Percentiles rank a stretch among this genome's conserved stretches.
Conservation (phyloP, 208 protist species). For the Phytomonas serpens region DNA sequence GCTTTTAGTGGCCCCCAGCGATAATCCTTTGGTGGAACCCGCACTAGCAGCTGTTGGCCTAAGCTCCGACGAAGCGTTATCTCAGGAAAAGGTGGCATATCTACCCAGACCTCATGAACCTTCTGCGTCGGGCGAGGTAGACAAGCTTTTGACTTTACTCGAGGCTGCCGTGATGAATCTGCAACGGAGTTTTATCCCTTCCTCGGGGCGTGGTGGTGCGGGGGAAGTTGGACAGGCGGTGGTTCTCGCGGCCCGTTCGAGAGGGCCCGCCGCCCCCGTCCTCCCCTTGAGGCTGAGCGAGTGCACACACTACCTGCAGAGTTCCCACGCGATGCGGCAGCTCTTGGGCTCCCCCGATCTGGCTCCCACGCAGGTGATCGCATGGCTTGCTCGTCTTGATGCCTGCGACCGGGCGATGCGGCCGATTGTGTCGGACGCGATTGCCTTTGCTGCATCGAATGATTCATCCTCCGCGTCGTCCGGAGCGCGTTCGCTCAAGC, state of each 20-base stretch:
- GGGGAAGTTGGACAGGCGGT: background rate
- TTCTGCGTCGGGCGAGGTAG: background rate
- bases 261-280: background rate
- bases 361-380: background rate
- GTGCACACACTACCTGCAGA: background rate
- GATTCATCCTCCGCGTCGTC: background rate
- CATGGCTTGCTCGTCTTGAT: background rate
- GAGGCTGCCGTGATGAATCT: background rate
- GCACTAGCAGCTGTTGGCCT: background rate
- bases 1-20: conserved; percentile 13
- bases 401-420: background rate
- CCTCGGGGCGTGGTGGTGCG: background rate
- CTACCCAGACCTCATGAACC: background rate
- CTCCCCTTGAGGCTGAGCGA: background rate
- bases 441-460: background rate
- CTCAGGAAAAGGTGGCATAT: background rate
- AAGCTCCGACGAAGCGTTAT: background rate
- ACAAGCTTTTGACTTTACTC: background rate
- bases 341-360: background rate
- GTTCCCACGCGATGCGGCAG: background rate
- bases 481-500: background rate
- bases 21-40: background rate
- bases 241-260: background rate
- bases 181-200: background rate
- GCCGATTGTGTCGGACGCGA: background rate